Conservation (phyloP, 2,329 filamentous ascomycete genomes). For the Phyllosticta paracitricarpa region DNA sequence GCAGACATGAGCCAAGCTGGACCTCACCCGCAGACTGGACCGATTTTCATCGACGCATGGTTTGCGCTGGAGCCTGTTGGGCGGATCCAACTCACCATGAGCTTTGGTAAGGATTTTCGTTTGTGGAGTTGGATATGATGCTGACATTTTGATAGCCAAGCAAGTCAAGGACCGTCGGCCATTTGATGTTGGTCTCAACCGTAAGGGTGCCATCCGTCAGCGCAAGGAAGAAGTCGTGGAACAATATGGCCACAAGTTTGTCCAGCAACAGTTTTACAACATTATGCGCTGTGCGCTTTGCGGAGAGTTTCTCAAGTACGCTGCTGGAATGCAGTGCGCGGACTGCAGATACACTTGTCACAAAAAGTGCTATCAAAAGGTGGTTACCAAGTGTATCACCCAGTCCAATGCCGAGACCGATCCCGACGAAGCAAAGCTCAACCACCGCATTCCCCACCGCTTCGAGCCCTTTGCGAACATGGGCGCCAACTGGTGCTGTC, state of each 20-base stretch:
- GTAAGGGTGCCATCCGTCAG: conserved; percentile 93
- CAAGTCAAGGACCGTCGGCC: conserved; percentile 72
- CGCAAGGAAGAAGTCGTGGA: conserved; percentile 97
- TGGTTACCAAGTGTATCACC: conserved; percentile 98
- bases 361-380: conserved; percentile 90
- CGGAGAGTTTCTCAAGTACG: conserved; percentile 97
- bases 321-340: conserved; percentile 96
- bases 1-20: conserved; percentile 24
- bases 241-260: conserved; percentile 98
- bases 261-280: conserved; percentile 98
- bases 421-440: conserved; percentile 98
- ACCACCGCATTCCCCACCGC: conserved; percentile 94
- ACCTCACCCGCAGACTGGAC: conserved; percentile 41
- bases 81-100: conserved; percentile 81
- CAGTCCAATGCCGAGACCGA: conserved; percentile 98
- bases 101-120: conserved; percentile 50
- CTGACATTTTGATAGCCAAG: conserved; percentile 47
- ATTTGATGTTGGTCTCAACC: conserved; percentile 81
- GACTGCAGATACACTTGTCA: conserved; percentile 99
- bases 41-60: conserved; percentile 74
- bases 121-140: not conserved
- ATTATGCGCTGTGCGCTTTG: conserved; percentile 99
- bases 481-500: conserved; percentile 98
- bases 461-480: conserved; percentile 97
- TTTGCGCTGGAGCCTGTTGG: conserved; percentile 94